phyloP scores from a whole-genome alignment of 1,284 basidiomycete genomes.

The Moesziomyces antarcticus region DNA sequence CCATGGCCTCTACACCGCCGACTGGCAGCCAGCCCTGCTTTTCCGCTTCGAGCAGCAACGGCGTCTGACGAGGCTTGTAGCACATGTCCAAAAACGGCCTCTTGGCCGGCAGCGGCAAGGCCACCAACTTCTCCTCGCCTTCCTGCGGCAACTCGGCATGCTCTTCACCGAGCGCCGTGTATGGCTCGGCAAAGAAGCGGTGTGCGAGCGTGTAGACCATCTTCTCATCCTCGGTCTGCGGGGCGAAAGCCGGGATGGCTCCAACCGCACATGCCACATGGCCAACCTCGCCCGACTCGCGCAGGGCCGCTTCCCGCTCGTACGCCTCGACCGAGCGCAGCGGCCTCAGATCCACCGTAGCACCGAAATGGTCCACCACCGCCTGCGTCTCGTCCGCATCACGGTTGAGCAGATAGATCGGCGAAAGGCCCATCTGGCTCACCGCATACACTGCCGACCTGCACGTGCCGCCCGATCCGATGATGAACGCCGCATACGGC shows the following conservation, averaged over 20 bases:
- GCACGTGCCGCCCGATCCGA: constrained; percentile 55
- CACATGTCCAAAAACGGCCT: constrained; percentile 68
- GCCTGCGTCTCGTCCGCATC: constrained; percentile 47
- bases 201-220: constrained; percentile 60
- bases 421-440: constrained; percentile 37
- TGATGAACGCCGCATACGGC: constrained; percentile 50
- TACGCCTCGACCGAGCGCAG: constrained; percentile 38
- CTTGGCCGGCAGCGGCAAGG: constrained; percentile 46
- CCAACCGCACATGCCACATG: constrained; percentile 53
- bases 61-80: constrained; percentile 68
- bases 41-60: constrained; percentile 55
- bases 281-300: constrained; percentile 41
- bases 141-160: constrained; percentile 1
- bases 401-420: constrained; percentile 52
- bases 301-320: constrained; percentile 22
- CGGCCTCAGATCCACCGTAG: constrained; percentile 39
- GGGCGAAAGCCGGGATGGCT: constrained; percentile 64
- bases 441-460: constrained; percentile 52
- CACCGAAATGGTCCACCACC: constrained; percentile 44
- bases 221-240: constrained; percentile 59
- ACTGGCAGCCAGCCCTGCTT: constrained; percentile 58
- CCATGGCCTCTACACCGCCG: constrained; percentile 67
- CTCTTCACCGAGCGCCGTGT: constrained; percentile 4
- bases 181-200: constrained; percentile 45
- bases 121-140: constrained; percentile 2